Conservation (phyloP, 2,329 filamentous ascomycete species). For the Helotiales sp. region DNA sequence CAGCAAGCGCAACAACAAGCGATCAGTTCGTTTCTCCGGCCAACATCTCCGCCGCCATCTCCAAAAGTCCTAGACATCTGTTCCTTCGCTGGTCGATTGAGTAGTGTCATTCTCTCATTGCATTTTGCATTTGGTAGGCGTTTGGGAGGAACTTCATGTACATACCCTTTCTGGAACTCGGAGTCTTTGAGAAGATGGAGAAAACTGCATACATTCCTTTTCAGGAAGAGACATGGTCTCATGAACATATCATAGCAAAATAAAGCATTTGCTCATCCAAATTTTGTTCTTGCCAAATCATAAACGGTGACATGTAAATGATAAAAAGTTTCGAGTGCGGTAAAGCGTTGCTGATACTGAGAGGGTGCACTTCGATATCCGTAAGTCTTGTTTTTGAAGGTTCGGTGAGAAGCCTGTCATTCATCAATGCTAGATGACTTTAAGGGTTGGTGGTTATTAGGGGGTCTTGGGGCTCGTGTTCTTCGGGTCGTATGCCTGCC, state of each 20-base stretch:
- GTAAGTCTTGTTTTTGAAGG: no score
- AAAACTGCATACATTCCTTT: not conserved
- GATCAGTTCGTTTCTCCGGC: constrained; percentile 28
- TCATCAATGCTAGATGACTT: no score
- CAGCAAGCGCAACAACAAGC: constrained; percentile 24
- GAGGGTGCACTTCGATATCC: no score
- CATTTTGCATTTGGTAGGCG: constrained; percentile 12
- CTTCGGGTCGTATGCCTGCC: no score
- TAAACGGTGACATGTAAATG: no score
- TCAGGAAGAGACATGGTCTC: constrained; percentile 1
- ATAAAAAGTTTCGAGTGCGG: no score
- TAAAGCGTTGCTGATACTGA: no score
- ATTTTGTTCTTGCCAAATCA: not conserved
- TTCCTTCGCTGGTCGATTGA: constrained; percentile 27
- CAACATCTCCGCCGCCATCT: constrained; percentile 30
- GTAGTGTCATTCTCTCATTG: constrained; percentile 23
- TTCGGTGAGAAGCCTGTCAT: no score
- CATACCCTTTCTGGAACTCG: constrained; percentile 13
- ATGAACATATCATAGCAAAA: not conserved
- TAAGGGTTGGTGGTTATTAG: no score
- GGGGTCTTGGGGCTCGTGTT: no score
- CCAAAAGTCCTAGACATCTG: constrained; percentile 14
- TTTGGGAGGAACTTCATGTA: constrained; percentile 25
- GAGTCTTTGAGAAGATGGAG: not conserved
- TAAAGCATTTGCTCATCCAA: not conserved